Conservation (phyloP, 805 yeast species). For the Yarrowia porcina region DNA sequence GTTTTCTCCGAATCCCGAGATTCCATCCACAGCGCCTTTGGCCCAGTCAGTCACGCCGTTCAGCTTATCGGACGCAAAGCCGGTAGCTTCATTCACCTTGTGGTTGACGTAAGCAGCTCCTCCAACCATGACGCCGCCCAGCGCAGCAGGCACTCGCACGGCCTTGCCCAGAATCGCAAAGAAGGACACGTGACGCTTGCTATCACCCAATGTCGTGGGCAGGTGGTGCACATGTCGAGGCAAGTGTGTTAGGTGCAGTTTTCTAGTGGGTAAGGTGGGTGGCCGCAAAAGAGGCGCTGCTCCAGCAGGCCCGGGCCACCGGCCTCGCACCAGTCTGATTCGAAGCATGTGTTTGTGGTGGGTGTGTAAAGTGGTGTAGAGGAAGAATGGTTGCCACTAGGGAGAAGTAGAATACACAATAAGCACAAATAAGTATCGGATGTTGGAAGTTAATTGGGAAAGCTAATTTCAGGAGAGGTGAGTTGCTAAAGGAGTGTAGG, state of each 20-base stretch:
- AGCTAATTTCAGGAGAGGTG: neutral
- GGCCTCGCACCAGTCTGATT: neutral
- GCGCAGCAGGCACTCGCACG: conserved; percentile 57
- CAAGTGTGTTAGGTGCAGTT: conserved; percentile 1
- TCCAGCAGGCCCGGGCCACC: neutral
- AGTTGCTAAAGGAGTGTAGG: neutral
- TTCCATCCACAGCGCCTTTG: conserved; percentile 48
- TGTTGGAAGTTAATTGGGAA: neutral
- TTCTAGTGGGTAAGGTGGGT: neutral
- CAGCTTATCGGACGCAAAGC: conserved; percentile 64
- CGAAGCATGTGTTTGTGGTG: neutral
- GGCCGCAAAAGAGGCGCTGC: neutral
- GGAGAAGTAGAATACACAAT: neutral
- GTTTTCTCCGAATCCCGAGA: conserved; percentile 26
- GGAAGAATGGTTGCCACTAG: neutral
- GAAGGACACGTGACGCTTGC: neutral
- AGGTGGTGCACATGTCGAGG: conserved; percentile 11
- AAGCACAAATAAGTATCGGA: neutral
- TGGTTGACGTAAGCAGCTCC: conserved; percentile 91
- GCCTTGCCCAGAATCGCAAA: conserved; percentile 29
- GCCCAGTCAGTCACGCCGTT: conserved; percentile 57
- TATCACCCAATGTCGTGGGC: neutral
- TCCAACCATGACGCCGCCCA: conserved; percentile 91
- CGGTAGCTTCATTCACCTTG: conserved; percentile 83
- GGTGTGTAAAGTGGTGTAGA: neutral